Percentiles rank a stretch among this genome's conserved stretches.
Conservation (phyloP, 2,329 filamentous ascomycete genomes). For the Orbilia brochopaga region DNA sequence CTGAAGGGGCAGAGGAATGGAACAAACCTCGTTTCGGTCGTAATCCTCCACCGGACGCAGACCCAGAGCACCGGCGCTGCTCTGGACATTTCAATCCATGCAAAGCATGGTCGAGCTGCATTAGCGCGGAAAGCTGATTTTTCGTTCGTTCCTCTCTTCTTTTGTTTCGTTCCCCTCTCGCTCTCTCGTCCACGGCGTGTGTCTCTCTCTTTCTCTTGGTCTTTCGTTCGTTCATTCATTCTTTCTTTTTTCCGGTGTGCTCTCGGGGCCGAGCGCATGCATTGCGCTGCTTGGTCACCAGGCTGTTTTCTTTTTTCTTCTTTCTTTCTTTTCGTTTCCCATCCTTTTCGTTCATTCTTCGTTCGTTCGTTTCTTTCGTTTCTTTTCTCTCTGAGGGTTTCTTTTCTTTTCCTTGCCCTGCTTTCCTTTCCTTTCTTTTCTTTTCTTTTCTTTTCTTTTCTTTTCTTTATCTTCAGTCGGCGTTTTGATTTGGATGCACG, state of each 20-base stretch:
- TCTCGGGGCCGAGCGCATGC: no score
- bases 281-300: no score
- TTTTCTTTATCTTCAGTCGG: conserved; percentile 26
- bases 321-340: neutral
- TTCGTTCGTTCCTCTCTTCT: neutral
- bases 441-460: no score
- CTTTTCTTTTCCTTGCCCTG: neutral
- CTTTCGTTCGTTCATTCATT: neutral
- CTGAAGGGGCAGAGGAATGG: conserved; percentile 1
- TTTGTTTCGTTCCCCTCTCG: neutral
- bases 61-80: conserved; percentile 37
- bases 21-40: conserved; percentile 18
- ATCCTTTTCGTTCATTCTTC: conserved; percentile 8
- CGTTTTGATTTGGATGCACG: conserved; percentile 49
- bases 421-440: neutral
- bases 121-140: conserved; percentile 48
- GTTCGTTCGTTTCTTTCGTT: neutral
- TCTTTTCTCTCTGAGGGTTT: conserved; percentile 11
- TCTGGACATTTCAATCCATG: conserved; percentile 44
- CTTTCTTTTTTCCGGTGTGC: neutral
- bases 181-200: neutral
- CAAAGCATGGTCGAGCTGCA: conserved; percentile 37
- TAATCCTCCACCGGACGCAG: neutral
- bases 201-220: neutral
- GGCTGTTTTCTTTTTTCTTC: conserved; percentile 8